phyloP scores from a whole-genome alignment of 495 filamentous ascomycete genomes.

The Aspergillus ellipticus region DNA sequence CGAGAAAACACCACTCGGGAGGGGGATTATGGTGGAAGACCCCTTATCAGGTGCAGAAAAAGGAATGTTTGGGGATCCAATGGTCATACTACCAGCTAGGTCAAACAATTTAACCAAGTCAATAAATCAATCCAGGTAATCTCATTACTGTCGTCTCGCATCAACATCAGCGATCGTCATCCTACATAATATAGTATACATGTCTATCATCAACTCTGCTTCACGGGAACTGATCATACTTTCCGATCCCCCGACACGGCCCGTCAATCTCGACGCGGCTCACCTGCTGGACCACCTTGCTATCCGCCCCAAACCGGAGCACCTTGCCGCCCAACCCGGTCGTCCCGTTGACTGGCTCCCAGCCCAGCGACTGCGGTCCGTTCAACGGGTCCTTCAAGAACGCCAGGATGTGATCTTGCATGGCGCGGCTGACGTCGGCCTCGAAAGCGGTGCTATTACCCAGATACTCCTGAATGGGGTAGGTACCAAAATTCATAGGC shows the following conservation, averaged over 20 bases:
- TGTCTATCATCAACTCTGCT: background rate
- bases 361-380: background rate
- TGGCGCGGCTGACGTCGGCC: background rate
- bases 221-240: background rate
- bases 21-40: too few relatives aligned
- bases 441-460: background rate
- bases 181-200: background rate
- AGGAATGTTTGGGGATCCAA: too few relatives aligned
- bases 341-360: background rate
- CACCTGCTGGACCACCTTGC: background rate
- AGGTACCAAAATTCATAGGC: slow-evolving; percentile 1
- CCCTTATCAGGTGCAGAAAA: too few relatives aligned
- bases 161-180: background rate
- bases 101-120: too few relatives aligned
- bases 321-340: background rate
- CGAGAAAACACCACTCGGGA: too few relatives aligned
- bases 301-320: background rate
- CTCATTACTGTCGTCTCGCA: too few relatives aligned
- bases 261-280: background rate
- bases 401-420: background rate
- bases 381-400: background rate
- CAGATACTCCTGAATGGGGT: background rate
- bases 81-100: too few relatives aligned
- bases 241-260: background rate
- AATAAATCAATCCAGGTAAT: too few relatives aligned